phyloP scores from a whole-genome alignment of 2,329 filamentous ascomycete species.

The Fusarium sp. region DNA sequence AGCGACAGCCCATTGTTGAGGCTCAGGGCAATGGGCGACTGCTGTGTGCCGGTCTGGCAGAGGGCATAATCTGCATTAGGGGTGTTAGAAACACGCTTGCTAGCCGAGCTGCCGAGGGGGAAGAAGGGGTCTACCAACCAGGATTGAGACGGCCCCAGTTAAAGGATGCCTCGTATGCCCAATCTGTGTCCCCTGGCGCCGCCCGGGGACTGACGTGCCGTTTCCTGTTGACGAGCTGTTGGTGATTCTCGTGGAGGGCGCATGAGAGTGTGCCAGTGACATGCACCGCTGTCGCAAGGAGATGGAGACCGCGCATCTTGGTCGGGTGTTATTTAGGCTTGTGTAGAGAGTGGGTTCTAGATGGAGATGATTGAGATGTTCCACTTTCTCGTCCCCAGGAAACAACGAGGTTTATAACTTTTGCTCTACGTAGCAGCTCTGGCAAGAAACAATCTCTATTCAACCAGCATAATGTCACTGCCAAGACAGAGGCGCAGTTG shows the following conservation, averaged over 20 bases:
- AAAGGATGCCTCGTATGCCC: slow-evolving; percentile 35
- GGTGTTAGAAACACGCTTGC: background rate
- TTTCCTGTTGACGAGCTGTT: slow-evolving; percentile 24
- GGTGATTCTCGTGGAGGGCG: slow-evolving; percentile 25
- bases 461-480: slow-evolving; percentile 17
- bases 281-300: background rate
- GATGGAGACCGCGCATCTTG: slow-evolving; percentile 14
- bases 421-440: background rate
- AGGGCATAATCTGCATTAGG: slow-evolving; percentile 18
- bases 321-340: background rate
- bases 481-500: slow-evolving; percentile 10
- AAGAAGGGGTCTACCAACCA: background rate
- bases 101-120: background rate
- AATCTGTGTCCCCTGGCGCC: slow-evolving; percentile 1
- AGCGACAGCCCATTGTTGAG: slow-evolving; percentile 34
- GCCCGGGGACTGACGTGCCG: slow-evolving; percentile 25
- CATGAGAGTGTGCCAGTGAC: slow-evolving; percentile 7
- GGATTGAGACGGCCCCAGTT: slow-evolving; percentile 34
- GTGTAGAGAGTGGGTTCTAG: background rate
- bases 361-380: background rate
- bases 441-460: background rate
- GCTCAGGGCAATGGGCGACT: slow-evolving; percentile 29
- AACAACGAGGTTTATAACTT: slow-evolving; percentile 2
- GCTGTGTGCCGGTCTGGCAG: slow-evolving; percentile 35
- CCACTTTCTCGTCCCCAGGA: background rate